Evolutionary conservation across 169 alveolate species (phyloP).

Genomic region (Amoebophrya sp.): DNA sequence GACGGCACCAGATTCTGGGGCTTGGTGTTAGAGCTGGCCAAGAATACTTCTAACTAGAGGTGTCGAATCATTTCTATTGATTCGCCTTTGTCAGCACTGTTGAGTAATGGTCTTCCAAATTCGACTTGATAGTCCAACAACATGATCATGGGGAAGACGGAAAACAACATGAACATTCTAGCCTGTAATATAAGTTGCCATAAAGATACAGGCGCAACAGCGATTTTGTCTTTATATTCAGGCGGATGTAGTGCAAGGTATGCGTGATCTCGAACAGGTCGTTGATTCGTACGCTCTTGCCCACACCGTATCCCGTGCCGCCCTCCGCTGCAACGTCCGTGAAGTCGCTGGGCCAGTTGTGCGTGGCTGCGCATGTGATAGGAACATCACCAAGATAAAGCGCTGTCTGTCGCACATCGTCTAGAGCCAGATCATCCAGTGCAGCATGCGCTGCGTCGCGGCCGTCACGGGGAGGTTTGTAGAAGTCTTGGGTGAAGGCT

Average conservation of each 20-base stretch:
- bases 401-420: neutral
- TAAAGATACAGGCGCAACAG: neutral
- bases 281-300: neutral
- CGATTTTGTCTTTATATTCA: neutral
- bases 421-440: neutral
- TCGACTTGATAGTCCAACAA: too few species aligned
- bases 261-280: neutral
- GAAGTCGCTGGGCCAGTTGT: neutral
- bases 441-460: neutral
- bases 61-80: too few species aligned
- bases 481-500: neutral
- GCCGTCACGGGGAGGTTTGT: neutral
- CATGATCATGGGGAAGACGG: too few species aligned
- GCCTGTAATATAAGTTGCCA: too few species aligned
- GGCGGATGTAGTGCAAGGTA: neutral
- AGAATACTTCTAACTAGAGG: too few species aligned
- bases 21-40: too few species aligned
- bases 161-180: too few species aligned
- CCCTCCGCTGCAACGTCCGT: neutral
- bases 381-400: neutral
- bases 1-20: neutral
- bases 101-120: too few species aligned
- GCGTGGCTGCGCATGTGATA: neutral
- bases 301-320: too few species aligned
- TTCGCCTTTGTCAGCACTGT: too few species aligned